Evolutionary conservation across 495 filamentous ascomycete genomes (phyloP).

Genomic region (Endocarpon pusillum): DNA sequence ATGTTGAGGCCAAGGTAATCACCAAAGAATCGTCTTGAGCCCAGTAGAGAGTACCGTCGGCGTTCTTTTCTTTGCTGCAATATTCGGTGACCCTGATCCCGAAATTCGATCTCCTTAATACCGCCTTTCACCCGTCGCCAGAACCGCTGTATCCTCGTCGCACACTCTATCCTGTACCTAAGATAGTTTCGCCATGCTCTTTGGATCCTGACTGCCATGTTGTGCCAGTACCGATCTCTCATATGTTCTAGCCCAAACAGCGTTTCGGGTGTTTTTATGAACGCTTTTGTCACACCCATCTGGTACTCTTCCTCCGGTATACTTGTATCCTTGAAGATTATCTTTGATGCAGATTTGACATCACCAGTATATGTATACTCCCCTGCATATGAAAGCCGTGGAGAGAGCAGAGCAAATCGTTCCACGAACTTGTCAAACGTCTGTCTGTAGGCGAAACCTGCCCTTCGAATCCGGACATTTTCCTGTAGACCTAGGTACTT

Average conservation of each 20-base stretch:
- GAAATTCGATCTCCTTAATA: conserved; percentile 67
- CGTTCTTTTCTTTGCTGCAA: conserved; percentile 79
- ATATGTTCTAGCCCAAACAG: conserved; percentile 94
- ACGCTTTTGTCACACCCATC: conserved; percentile 91
- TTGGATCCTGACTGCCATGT: conserved; percentile 97
- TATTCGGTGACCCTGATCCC: conserved; percentile 78
- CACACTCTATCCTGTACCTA: conserved; percentile 79
- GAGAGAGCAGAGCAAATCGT: conserved; percentile 89
- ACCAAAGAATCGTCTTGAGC: conserved; percentile 80
- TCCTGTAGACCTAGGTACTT: conserved; percentile 98
- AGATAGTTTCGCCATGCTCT: conserved; percentile 94
- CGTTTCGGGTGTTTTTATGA: conserved; percentile 97
- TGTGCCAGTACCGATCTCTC: conserved; percentile 96
- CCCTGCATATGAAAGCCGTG: conserved; percentile 86
- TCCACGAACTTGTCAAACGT: conserved; percentile 98
- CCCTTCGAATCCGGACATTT: conserved; percentile 93
- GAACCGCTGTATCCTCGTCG: conserved; percentile 83
- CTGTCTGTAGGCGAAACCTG: conserved; percentile 93
- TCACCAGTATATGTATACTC: conserved; percentile 94
- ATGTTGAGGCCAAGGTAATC: conserved; percentile 87
- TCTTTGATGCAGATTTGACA: conserved; percentile 68
- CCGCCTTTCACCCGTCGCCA: conserved; percentile 86
- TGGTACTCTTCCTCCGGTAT: conserved; percentile 94
- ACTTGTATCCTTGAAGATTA: conserved; percentile 89
- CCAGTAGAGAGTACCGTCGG: conserved; percentile 73